Conservation (phyloP, 108 stramenopile species). For the Nitzschia palea region DNA sequence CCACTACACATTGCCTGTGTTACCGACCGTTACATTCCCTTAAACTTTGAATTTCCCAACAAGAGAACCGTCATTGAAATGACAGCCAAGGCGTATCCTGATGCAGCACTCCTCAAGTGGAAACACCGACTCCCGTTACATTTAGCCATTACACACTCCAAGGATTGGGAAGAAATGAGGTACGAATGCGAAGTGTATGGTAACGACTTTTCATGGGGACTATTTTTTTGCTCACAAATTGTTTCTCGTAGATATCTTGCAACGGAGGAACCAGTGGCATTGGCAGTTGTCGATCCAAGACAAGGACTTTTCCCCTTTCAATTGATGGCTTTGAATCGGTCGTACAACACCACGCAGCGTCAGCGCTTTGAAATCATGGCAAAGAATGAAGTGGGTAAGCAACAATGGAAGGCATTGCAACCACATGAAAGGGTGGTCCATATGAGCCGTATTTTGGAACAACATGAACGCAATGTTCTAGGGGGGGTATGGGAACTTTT, state of each 20-base stretch:
- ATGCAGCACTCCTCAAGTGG: constrained; percentile 47
- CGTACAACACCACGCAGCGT: constrained; percentile 10
- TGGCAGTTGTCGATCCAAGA: constrained; percentile 21
- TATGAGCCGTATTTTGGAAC: constrained; percentile 7
- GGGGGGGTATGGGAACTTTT: constrained; percentile 27
- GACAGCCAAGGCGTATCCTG: constrained; percentile 53
- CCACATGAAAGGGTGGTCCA: constrained; percentile 13
- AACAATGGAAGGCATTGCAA: not conserved
- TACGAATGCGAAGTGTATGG: too few species aligned
- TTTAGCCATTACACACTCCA: constrained; percentile 20
- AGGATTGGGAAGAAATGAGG: constrained; percentile 33
- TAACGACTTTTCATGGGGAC: too few species aligned
- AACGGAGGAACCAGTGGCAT: constrained; percentile 23
- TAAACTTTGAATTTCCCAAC: constrained; percentile 37
- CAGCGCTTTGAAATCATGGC: constrained; percentile 20
- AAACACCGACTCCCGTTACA: constrained; percentile 27
- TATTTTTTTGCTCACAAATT: too few species aligned
- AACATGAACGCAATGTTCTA: constrained; percentile 17
- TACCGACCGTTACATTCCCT: constrained; percentile 22
- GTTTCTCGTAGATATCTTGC: too few species aligned
- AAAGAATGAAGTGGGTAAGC: constrained; percentile 1
- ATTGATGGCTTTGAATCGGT: constrained; percentile 32
- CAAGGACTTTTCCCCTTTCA: constrained; percentile 37
- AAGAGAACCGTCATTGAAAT: constrained; percentile 42
- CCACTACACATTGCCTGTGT: constrained; percentile 38